phyloP scores from a whole-genome alignment of 2,329 filamentous ascomycete species.

The Trichoderma polysporum region DNA sequence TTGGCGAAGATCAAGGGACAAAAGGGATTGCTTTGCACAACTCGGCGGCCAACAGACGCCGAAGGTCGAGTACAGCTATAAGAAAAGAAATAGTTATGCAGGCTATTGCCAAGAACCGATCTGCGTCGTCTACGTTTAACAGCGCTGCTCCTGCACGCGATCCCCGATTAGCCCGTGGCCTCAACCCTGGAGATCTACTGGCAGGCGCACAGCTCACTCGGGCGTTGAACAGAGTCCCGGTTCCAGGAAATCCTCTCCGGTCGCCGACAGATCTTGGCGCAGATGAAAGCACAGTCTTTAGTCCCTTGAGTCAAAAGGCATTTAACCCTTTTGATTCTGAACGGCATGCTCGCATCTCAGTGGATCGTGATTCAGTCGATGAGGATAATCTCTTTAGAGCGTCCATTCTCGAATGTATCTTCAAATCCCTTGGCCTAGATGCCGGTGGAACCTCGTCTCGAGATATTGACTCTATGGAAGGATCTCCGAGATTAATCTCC shows the following conservation, averaged over 20 bases:
- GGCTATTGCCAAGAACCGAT: conserved; percentile 54
- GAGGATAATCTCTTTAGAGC: conserved; percentile 87
- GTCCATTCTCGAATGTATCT: conserved; percentile 91
- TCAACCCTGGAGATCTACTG: conserved; percentile 75
- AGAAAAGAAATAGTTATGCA: conserved; percentile 78
- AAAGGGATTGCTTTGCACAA: conserved; percentile 98
- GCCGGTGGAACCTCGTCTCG: conserved; percentile 63
- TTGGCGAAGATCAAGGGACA: conserved; percentile 71
- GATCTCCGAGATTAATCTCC: conserved; percentile 79
- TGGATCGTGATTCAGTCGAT: conserved; percentile 77
- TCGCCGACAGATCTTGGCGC: conserved; percentile 28
- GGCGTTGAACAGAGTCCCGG: conserved; percentile 33
- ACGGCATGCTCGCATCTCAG: conserved; percentile 47
- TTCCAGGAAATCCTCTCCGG: conserved; percentile 22
- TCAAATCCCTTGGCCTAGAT: conserved; percentile 85
- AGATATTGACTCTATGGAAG: conserved; percentile 74
- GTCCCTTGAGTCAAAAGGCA: conserved; percentile 50
- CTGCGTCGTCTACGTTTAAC: conserved; percentile 45
- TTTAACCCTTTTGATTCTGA: conserved; percentile 59
- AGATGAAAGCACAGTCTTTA: conserved; percentile 36
- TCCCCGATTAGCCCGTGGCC: conserved; percentile 46
- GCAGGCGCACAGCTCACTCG: conserved; percentile 73
- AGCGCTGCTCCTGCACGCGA: conserved; percentile 44
- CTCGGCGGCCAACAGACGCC: conserved; percentile 60
- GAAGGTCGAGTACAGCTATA: conserved; percentile 70